Conservation (phyloP, 2,329 filamentous ascomycete genomes). For the Aspergillus eucalypticola region DNA sequence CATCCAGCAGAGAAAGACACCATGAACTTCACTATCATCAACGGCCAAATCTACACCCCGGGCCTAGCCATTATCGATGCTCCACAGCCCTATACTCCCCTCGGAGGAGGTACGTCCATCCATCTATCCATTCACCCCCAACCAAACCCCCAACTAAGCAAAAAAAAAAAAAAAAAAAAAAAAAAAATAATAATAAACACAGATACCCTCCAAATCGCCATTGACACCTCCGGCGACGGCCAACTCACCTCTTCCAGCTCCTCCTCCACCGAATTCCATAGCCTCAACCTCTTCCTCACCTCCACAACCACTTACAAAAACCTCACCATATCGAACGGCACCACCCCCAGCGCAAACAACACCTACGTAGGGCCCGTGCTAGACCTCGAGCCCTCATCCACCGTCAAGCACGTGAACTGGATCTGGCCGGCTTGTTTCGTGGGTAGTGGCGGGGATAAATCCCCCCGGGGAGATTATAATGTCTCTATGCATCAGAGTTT, state of each 20-base stretch:
- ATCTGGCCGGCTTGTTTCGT: conserved; percentile 69
- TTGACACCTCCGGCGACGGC: conserved; percentile 68
- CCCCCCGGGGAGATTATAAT: conserved; percentile 65
- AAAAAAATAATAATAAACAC: background rate
- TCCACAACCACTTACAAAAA: conserved; percentile 65
- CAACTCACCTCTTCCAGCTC: conserved; percentile 55
- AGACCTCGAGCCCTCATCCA: conserved; percentile 63
- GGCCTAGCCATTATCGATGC: conserved; percentile 68
- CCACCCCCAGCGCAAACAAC: conserved; percentile 31
- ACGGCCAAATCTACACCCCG: conserved; percentile 69
- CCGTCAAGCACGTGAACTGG: conserved; percentile 74
- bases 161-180: too few relatives aligned
- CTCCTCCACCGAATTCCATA: conserved; percentile 59
- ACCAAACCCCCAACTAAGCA: background rate
- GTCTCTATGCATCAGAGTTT: conserved; percentile 73
- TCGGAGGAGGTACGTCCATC: conserved; percentile 59
- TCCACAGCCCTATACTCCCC: conserved; percentile 64
- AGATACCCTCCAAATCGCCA: conserved; percentile 61
- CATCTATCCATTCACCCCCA: background rate
- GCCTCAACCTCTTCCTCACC: conserved; percentile 67
- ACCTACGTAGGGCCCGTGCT: conserved; percentile 64
- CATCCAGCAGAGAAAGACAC: too few relatives aligned
- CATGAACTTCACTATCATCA: conserved; percentile 60
- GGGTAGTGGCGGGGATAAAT: conserved; percentile 56
- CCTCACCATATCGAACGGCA: conserved; percentile 68